Conservation (phyloP, 495 filamentous ascomycete genomes). For the Talaromyces proteolyticus region DNA sequence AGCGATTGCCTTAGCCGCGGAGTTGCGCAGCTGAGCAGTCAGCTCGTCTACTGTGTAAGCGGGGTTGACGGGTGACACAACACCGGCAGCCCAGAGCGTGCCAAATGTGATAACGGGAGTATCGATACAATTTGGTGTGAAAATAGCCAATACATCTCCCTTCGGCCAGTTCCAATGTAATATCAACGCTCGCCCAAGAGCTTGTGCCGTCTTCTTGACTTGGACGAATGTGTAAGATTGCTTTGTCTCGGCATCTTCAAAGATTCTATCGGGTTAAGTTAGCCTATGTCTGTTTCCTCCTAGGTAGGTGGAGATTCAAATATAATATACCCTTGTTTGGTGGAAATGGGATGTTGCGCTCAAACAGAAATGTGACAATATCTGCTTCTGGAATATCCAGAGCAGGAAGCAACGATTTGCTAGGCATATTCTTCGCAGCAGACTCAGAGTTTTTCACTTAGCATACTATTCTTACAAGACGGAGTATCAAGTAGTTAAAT, state of each 20-base stretch:
- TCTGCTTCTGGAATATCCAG: slow-evolving; percentile 30
- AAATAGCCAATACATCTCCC: slow-evolving; percentile 69
- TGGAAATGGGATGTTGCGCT: slow-evolving; percentile 59
- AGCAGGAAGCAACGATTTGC: background rate
- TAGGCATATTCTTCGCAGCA: no score
- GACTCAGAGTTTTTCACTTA: no score
- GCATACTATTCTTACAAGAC: no score
- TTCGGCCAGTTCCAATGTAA: slow-evolving; percentile 68
- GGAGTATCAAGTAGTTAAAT: no score
- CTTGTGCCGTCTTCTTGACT: slow-evolving; percentile 55
- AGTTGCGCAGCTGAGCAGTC: slow-evolving; percentile 80
- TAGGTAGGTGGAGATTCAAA: no score
- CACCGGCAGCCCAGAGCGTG: slow-evolving; percentile 76
- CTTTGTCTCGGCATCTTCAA: slow-evolving; percentile 66
- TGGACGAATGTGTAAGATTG: slow-evolving; percentile 72
- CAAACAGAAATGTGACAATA: slow-evolving; percentile 74
- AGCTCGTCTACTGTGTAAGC: slow-evolving; percentile 82
- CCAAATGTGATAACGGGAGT: slow-evolving; percentile 69
- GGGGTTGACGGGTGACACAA: slow-evolving; percentile 80
- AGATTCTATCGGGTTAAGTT: slow-evolving; percentile 63
- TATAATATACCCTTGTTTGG: slow-evolving; percentile 44
- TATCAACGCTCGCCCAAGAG: slow-evolving; percentile 77
- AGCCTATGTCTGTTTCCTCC: slow-evolving; percentile 8
- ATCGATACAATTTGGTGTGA: slow-evolving; percentile 72
- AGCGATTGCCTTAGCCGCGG: slow-evolving; percentile 67